Percentiles rank a stretch among this genome's conserved stretches.
phyloP scores from a whole-genome alignment of 1,139 yeast species.

The Casaregolazyma suthepensis region DNA sequence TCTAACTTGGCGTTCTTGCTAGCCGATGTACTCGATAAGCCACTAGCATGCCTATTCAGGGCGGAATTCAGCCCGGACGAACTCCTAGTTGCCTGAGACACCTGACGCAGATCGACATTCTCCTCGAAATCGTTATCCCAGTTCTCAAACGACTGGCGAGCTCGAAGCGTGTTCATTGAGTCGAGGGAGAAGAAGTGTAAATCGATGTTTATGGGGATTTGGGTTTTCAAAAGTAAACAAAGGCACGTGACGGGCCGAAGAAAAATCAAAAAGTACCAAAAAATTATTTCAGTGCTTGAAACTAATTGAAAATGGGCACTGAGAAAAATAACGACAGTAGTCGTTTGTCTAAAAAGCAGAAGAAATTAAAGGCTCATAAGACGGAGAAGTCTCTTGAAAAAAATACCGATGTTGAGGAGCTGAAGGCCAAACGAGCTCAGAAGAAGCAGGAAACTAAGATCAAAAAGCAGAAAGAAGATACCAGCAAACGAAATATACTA shows the following conservation, averaged over 20 bases:
- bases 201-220: neutral
- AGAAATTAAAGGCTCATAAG: slow-evolving; percentile 5
- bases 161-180: neutral
- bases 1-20: neutral
- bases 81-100: neutral
- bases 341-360: slow-evolving; percentile 13
- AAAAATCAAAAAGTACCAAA: neutral
- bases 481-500: slow-evolving; percentile 36
- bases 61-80: neutral
- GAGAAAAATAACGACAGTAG: slow-evolving; percentile 6
- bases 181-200: neutral
- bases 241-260: neutral
- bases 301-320: neutral
- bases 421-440: slow-evolving; percentile 21
- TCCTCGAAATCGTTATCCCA: slow-evolving; percentile 24
- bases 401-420: slow-evolving; percentile 8
- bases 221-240: neutral
- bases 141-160: slow-evolving; percentile 12
- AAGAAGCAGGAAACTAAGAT: slow-evolving; percentile 37
- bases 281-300: neutral
- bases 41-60: neutral
- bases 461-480: slow-evolving; percentile 17
- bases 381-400: slow-evolving; percentile 7
- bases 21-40: neutral
- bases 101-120: slow-evolving; percentile 4